Percentiles rank a stretch among this genome's conserved stretches.
Evolutionary conservation across 352 stramenopile species (phyloP).

Genomic region (Phytophthora rubi): DNA sequence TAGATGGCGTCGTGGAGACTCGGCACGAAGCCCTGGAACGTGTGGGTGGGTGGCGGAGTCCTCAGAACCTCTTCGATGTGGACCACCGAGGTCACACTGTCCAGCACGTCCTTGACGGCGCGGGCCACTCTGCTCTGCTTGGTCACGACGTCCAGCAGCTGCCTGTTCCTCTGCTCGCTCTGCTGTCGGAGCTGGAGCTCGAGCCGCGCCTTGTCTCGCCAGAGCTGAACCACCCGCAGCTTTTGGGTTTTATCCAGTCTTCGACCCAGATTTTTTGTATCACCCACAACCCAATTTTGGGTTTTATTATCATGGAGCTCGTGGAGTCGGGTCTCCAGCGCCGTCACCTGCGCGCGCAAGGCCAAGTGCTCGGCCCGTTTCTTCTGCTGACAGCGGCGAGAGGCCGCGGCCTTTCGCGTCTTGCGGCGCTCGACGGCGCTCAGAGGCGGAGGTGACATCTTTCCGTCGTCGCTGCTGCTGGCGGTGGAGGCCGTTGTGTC

Average conservation of each 20-base stretch:
- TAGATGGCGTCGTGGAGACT: conserved; percentile 33
- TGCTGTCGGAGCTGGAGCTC: conserved; percentile 20
- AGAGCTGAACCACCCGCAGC: conserved; percentile 10
- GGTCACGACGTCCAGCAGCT: conserved; percentile 17
- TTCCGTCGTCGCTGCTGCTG: conserved; percentile 20
- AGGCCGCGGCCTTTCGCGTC: conserved; percentile 33
- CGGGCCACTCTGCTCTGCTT: conserved; percentile 23
- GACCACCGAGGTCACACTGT: conserved; percentile 20
- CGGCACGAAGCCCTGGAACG: conserved; percentile 22
- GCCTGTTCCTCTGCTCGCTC: conserved; percentile 19
- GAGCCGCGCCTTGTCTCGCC: conserved; percentile 16
- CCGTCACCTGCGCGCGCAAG: conserved; percentile 21
- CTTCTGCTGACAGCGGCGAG: conserved; percentile 34
- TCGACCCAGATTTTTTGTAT: not conserved
- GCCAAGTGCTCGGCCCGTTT: conserved; percentile 31
- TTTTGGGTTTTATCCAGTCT: conserved; percentile 20
- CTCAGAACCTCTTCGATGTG: conserved; percentile 29
- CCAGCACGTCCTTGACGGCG: conserved; percentile 14
- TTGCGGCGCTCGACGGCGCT: conserved; percentile 20
- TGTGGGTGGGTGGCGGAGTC: conserved; percentile 16
- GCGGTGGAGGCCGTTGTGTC: conserved; percentile 5
- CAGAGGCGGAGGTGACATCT: not conserved
- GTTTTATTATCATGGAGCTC: conserved; percentile 6
- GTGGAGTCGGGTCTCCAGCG: conserved; percentile 15
- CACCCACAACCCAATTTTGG: not conserved